Evolutionary conservation across 208 protist genomes (phyloP), one percentile per base, ranked within the genome.

Genomic region (Polymyxa betae): DNA sequence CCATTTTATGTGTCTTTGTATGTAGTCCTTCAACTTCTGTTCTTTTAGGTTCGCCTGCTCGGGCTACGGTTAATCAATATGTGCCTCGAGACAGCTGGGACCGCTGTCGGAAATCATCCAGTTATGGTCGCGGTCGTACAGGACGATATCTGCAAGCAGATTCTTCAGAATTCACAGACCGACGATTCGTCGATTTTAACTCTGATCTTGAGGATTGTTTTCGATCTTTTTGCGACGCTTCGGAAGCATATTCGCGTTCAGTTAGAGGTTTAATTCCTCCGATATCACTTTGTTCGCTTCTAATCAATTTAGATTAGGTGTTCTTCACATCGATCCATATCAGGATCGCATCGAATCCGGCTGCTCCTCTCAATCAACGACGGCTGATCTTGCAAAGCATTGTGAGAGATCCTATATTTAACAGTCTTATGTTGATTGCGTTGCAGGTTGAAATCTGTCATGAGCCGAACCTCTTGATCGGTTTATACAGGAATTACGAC

Each of bases 371-470:
- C 46, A 16, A 88, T 16, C 77, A 88, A 29, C 35, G 46, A 16
- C 16, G 43, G 77, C 46, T 88, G 20, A n/a, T 88, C 24, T 29
- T 88, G 77, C 40, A 88, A 29, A 88, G 77, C 46, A 16, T 88
- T n/a, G n/a, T n/a, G n/a, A n/a, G n/a, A n/a, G n/a, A n/a, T n/a
- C n/a, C n/a, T n/a, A n/a, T n/a, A n/a, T n/a, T n/a, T n/a, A n/a
- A n/a, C n/a, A n/a, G n/a, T n/a, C n/a, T n/a, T n/a, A n/a, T n/a
- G n/a, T n/a, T n/a, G n/a, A n/a, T n/a, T n/a, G n/a, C n/a, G n/a
- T n/a, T n/a, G n/a, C n/a, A n/a, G n/a, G 77, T 88, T 40, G 77
- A 88, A 88, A 77, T 88, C 77, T 88, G 77, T 29, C 16, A n/a
- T 29, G 77, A 88, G 77, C 77, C 77, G 40, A n/a, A 88, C 43